Evolutionary conservation across 169 alveolate species (phyloP).

Genomic region (Theileria orientalis): DNA sequence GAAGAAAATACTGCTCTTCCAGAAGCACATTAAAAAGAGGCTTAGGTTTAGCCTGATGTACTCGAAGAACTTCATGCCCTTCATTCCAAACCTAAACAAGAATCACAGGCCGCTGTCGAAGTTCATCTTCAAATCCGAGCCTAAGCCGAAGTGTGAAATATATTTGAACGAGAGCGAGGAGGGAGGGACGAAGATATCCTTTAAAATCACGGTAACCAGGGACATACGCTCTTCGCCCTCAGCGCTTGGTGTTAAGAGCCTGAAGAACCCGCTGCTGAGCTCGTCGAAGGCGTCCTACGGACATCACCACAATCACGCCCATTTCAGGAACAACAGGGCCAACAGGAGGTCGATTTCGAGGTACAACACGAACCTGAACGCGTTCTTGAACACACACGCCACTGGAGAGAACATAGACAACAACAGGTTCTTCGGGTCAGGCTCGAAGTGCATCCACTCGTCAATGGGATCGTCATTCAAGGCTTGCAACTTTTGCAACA

Average conservation of each 20-base stretch:
- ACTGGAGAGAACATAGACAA: slow-evolving; percentile 4
- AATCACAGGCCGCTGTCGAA: neutral
- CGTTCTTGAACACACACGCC: neutral
- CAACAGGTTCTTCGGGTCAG: neutral
- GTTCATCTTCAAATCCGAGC: neutral
- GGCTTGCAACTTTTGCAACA: slow-evolving; percentile 16
- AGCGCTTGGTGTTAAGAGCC: neutral
- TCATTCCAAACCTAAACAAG: slow-evolving; percentile 5
- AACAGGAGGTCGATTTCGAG: neutral
- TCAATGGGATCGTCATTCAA: neutral
- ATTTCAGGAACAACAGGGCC: neutral
- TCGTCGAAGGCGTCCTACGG: neutral
- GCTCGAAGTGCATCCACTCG: slow-evolving; percentile 10
- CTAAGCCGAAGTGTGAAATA: neutral
- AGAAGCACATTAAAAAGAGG: slow-evolving; percentile 17
- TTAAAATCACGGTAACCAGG: neutral
- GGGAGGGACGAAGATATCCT: neutral
- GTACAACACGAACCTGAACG: neutral
- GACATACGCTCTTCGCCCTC: neutral
- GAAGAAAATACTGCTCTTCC: slow-evolving; percentile 31
- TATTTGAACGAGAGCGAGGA: neutral
- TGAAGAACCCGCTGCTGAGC: neutral
- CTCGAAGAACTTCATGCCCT: slow-evolving; percentile 8
- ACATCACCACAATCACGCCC: neutral
- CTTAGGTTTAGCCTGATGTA: neutral